These are phyloP conservation scores for Euphorbia schlechtendalii DNA, from an alignment of 441 rosid species.

Conservation along the genomic window DNA sequence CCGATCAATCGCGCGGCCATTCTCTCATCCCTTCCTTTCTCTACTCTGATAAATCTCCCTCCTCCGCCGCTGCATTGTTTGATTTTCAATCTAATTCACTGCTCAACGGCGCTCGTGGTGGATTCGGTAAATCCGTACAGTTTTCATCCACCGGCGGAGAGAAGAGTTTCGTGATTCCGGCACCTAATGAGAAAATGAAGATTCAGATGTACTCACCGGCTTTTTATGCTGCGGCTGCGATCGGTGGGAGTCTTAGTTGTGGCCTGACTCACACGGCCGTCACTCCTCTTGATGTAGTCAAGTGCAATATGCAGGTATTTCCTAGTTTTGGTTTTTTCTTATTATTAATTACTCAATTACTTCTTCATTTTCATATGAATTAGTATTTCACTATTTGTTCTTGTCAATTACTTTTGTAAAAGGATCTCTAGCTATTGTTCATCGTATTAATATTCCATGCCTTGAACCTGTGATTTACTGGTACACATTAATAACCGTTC, in stretches of 20 bases:
- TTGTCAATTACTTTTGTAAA: background rate
- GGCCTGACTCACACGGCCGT: conserved; percentile 93
- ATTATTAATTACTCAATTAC: background rate
- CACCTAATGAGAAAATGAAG: conserved; percentile 83
- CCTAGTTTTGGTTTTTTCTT: background rate
- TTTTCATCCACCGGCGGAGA: conserved; percentile 18
- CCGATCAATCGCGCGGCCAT: conserved; percentile 30
- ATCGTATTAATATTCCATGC: too few relatives aligned
- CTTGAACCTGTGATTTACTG: too few relatives aligned
- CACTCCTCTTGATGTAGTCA: conserved; percentile 96
- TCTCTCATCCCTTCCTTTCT: conserved; percentile 74
- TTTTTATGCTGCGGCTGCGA: conserved; percentile 78
- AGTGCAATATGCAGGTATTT: conserved; percentile 97
- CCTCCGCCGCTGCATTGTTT: conserved; percentile 25
- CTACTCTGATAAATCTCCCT: conserved; percentile 32
- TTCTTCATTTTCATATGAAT: too few relatives aligned
- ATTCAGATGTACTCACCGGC: conserved; percentile 88
- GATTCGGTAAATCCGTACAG: conserved; percentile 17
- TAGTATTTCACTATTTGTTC: background rate
- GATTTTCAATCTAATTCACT: conserved; percentile 5
- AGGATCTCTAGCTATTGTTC: too few relatives aligned
- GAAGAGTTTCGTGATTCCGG: conserved; percentile 40
- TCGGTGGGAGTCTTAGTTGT: conserved; percentile 78
- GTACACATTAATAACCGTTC: too few relatives aligned
- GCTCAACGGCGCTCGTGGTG: background rate